Evolutionary conservation across 345 rosid species (phyloP).

Genomic region (Carallia brachiata): DNA sequence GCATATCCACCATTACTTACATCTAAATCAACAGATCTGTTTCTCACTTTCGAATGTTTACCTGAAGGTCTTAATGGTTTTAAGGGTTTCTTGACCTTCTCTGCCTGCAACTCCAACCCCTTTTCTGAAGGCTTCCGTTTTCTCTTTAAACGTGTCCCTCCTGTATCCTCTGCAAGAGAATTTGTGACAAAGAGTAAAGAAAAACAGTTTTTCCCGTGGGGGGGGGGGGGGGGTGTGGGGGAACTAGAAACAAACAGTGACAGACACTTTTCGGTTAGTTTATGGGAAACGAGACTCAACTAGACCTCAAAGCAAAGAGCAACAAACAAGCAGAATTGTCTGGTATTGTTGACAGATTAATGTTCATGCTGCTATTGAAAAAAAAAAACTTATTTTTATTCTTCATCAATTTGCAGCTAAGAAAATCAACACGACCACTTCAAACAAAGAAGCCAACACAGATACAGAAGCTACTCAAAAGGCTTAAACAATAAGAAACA

Average conservation of each 20-base stretch:
- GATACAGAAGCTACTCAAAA: background rate
- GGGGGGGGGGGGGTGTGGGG: too few species aligned
- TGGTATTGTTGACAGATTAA: too few species aligned
- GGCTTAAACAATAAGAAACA: background rate
- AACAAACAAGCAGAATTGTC: too few species aligned
- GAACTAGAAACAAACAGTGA: too few species aligned
- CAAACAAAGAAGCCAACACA: background rate
- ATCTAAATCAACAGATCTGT: slow-evolving; percentile 50
- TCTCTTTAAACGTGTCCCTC: slow-evolving; percentile 68
- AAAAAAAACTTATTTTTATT: too few species aligned
- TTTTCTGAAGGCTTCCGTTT: slow-evolving; percentile 93
- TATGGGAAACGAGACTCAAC: too few species aligned
- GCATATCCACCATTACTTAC: slow-evolving; percentile 46
- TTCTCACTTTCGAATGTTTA: slow-evolving; percentile 54
- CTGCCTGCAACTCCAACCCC: slow-evolving; percentile 91
- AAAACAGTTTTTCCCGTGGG: too few species aligned
- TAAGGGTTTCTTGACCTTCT: slow-evolving; percentile 72
- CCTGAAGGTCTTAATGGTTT: slow-evolving; percentile 53
- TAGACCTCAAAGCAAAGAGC: too few species aligned
- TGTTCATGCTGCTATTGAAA: too few species aligned
- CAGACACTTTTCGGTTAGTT: too few species aligned
- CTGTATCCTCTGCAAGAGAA: slow-evolving; percentile 62
- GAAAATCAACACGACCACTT: too few species aligned
- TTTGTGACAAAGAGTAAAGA: slow-evolving; percentile 13
- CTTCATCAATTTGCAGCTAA: too few species aligned